A percentile compares a stretch with the other conserved stretches of the same genome.
Evolutionary conservation across 1,139 yeast genomes (phyloP).

Genomic region (Tardiomyces depauwii): DNA sequence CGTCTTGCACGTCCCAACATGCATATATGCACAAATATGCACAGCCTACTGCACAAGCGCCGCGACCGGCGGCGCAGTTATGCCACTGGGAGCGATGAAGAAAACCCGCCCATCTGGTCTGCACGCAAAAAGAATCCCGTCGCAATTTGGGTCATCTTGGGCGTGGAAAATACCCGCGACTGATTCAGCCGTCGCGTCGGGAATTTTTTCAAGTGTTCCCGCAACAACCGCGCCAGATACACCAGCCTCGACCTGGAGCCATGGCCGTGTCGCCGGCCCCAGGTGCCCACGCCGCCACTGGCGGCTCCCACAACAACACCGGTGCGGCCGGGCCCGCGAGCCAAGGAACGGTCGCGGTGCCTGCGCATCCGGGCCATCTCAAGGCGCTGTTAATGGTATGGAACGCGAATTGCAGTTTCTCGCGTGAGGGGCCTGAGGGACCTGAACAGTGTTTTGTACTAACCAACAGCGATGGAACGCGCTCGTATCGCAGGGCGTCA

Average conservation of each 20-base stretch:
- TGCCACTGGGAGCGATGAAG: no score
- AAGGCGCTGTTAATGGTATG: neutral
- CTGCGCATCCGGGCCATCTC: neutral
- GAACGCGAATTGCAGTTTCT: neutral
- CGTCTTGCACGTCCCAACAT: no score
- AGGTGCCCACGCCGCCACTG: neutral
- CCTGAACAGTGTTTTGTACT: neutral
- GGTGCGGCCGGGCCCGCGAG: neutral
- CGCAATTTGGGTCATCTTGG: neutral
- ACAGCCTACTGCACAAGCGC: no score
- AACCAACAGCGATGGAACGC: conserved; percentile 28
- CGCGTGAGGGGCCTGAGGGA: no score
- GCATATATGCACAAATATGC: no score
- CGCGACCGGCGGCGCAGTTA: no score
- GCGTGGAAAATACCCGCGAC: neutral
- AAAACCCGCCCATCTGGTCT: no score
- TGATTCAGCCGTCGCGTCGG: neutral
- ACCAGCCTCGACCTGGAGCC: neutral
- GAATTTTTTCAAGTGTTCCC: neutral
- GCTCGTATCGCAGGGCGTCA: conserved; percentile 25
- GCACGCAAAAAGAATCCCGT: no score
- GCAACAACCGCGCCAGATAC: neutral
- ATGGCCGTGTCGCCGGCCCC: neutral
- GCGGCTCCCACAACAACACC: neutral
- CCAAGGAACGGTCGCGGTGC: neutral